Evolutionary conservation across 179 eudicot species (phyloP).

Genomic region (Heliamphora pulchella): DNA sequence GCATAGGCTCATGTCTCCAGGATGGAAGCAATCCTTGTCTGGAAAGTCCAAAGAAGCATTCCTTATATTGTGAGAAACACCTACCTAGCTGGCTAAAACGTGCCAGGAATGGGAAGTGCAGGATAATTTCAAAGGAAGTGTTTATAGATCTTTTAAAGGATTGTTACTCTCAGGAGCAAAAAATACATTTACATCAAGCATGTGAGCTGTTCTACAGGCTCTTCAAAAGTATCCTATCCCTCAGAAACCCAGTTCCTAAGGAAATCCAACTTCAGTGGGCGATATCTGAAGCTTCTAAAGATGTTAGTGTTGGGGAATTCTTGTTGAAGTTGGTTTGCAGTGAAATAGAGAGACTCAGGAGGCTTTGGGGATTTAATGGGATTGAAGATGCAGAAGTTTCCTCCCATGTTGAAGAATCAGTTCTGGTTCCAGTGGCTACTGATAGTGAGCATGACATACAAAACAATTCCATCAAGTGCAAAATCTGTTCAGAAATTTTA

Average conservation of each 20-base stretch:
- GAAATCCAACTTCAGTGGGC: constrained; percentile 93
- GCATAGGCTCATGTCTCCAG: constrained; percentile 55
- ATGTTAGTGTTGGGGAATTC: constrained; percentile 44
- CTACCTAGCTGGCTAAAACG: constrained; percentile 98
- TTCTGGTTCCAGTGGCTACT: constrained; percentile 24
- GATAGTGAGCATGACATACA: constrained; percentile 29
- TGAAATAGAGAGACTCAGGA: constrained; percentile 66
- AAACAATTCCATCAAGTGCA: constrained; percentile 47
- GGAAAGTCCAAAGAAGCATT: constrained; percentile 62
- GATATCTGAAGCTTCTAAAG: constrained; percentile 86
- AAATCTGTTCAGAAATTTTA: constrained; percentile 58
- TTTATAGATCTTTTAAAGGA: constrained; percentile 65
- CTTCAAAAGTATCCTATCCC: constrained; percentile 66
- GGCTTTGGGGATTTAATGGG: constrained; percentile 64
- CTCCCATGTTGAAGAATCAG: constrained; percentile 31
- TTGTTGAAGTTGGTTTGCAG: constrained; percentile 61
- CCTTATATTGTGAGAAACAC: constrained; percentile 85
- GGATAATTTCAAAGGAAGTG: constrained; percentile 88
- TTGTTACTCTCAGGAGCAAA: constrained; percentile 61
- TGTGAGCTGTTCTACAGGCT: constrained; percentile 87
- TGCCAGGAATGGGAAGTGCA: constrained; percentile 94
- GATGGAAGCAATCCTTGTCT: constrained; percentile 42
- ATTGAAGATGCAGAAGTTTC: constrained; percentile 30
- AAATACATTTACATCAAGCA: constrained; percentile 72
- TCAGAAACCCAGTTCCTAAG: constrained; percentile 78